Conservation (phyloP, 2,329 filamentous ascomycete species). For the Cadophora malorum region DNA sequence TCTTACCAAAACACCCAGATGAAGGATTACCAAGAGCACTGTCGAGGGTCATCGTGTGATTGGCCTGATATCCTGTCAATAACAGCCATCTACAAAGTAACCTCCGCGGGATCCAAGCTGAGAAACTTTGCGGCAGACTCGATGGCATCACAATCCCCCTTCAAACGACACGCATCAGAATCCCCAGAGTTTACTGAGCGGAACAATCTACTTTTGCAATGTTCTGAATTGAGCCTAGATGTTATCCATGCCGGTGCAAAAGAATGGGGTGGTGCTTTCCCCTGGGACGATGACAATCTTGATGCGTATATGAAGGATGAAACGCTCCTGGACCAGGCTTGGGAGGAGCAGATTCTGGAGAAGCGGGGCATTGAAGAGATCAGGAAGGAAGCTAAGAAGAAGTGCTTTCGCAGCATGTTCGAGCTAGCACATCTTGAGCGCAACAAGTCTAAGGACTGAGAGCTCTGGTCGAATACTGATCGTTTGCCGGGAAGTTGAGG, state of each 20-base stretch:
- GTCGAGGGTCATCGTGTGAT: neutral
- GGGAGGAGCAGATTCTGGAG: constrained; percentile 12
- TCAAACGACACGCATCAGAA: neutral
- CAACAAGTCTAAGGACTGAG: neutral
- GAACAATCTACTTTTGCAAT: neutral
- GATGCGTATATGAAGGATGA: neutral
- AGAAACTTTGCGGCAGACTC: neutral
- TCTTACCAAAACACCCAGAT: neutral
- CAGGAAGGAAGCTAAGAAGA: neutral
- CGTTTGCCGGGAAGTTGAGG: neutral
- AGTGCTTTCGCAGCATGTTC: constrained; percentile 9
- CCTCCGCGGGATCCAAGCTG: neutral
- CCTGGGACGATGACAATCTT: constrained; percentile 1
- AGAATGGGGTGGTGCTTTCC: neutral
- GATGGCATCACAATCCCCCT: neutral
- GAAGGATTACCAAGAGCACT: neutral
- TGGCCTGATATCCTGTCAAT: neutral
- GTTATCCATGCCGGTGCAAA: neutral
- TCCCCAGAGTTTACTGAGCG: neutral
- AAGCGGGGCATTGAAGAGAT: neutral
- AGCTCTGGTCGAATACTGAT: neutral
- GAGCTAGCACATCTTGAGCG: constrained; percentile 10
- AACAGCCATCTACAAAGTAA: neutral
- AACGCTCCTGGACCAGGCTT: neutral
- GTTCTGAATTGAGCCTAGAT: neutral